Evolutionary conservation across 768 basidiomycete species (phyloP), one percentile per base, ranked within the genome.

Genomic region (Macrolepiota dolichaula): DNA sequence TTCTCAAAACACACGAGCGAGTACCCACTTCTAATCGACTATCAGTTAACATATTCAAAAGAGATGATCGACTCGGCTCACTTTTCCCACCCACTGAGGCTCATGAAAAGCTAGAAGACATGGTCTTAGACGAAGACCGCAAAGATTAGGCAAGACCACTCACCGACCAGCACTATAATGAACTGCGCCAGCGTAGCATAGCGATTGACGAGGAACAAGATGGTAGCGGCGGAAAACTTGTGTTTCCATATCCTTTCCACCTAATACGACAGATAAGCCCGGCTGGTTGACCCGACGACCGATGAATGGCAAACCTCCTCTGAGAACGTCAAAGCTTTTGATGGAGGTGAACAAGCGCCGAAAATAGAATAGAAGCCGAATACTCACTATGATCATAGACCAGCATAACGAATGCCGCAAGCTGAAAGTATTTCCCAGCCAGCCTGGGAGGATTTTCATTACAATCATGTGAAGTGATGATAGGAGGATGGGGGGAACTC

Each of bases 161-260:
- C 38, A 71, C 71, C 70, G 22, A 63, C 47, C n/a, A 72, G 37
- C 3, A 71, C 64, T 5, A 72, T 63, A 35, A 71, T 67, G 49
- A 72, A 72, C 42, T 71, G 67, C 0, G 70, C 38, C 2, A 69
- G 69, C 12, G 70, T 72, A 36, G 66, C 52, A 59, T 73, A 74
- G 13, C 73, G 68, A 54, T 72, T 73, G 27, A 74, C 54, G 10
- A 72, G 58, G 62, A 72, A 74, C 17, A 74, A 63, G n/a, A 71
- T 32, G 0, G 68, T 64, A 1, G 64, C 71, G 1, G 66, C 67
- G 5, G 68, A 68, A 9, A 71, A 27, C 50, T 57, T 68, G 37
- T 53, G 64, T 50, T 66, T 67, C 73, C 73, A 74, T 6, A 74
- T 68, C 6, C 71, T 63, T 11, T 71, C 69, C 38, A 72, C 42